A percentile compares a stretch with the other conserved stretches of the same genome.
These are phyloP conservation scores for Dittrichia graveolens DNA, from an alignment of 129 eudicot genomes.

Conservation along the genomic window DNA sequence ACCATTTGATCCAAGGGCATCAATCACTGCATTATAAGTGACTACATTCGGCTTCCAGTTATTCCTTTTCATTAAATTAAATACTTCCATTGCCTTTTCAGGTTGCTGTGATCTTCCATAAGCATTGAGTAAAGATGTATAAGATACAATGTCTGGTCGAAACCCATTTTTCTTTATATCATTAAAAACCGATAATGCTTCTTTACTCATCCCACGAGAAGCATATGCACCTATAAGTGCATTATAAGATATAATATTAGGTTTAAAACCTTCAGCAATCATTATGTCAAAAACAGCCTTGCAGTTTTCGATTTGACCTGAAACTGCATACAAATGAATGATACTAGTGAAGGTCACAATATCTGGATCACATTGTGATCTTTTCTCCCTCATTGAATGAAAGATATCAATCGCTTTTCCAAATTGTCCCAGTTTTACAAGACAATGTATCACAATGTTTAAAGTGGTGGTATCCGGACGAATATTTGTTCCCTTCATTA, in stretches of 20 bases:
- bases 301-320: slow-evolving; percentile 79
- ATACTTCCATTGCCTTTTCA: slow-evolving; percentile 68
- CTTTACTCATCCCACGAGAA: slow-evolving; percentile 67
- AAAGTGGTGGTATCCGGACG: slow-evolving; percentile 87
- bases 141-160: slow-evolving; percentile 85
- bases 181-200: slow-evolving; percentile 60
- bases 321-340: slow-evolving; percentile 82
- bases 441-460: slow-evolving; percentile 84
- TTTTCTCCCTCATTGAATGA: slow-evolving; percentile 85
- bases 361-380: slow-evolving; percentile 76
- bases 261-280: slow-evolving; percentile 81
- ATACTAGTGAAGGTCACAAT: slow-evolving; percentile 88
- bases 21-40: slow-evolving; percentile 86
- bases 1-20: slow-evolving; percentile 91
- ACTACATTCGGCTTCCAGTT: slow-evolving; percentile 76
- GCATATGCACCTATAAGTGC: slow-evolving; percentile 88
- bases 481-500: slow-evolving; percentile 84
- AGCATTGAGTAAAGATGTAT: slow-evolving; percentile 88
- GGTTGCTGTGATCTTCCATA: slow-evolving; percentile 94
- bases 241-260: slow-evolving; percentile 82
- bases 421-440: slow-evolving; percentile 66
- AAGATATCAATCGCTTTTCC: slow-evolving; percentile 66
- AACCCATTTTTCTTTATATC: slow-evolving; percentile 60
- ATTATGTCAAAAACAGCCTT: slow-evolving; percentile 69
- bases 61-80: slow-evolving; percentile 63